phyloP scores from a whole-genome alignment of 2,329 filamentous ascomycete genomes.

The Neofusicoccum sp. region DNA sequence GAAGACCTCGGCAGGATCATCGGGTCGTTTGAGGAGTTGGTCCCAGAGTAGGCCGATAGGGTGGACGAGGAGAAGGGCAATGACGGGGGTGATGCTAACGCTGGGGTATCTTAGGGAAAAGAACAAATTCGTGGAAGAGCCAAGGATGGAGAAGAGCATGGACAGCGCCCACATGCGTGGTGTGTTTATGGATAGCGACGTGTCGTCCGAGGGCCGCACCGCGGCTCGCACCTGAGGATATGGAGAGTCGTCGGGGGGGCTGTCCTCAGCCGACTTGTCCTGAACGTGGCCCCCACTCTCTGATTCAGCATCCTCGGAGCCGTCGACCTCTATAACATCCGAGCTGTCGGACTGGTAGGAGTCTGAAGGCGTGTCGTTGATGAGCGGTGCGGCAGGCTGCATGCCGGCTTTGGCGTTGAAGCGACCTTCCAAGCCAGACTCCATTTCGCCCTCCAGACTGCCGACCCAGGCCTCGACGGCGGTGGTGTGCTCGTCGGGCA shows the following conservation, averaged over 20 bases:
- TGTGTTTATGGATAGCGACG: slow-evolving; percentile 76
- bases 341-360: slow-evolving; percentile 3
- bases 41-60: slow-evolving; percentile 82
- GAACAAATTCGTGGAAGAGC: slow-evolving; percentile 82
- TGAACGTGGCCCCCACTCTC: neutral
- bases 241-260: slow-evolving; percentile 67
- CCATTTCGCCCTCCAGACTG: slow-evolving; percentile 4
- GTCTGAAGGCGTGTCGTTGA: neutral
- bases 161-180: slow-evolving; percentile 84
- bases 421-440: neutral
- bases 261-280: slow-evolving; percentile 40
- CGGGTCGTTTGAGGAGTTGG: slow-evolving; percentile 60
- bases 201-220: slow-evolving; percentile 73
- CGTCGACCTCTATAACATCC: slow-evolving; percentile 28
- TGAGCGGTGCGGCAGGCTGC: neutral
- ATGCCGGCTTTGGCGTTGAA: neutral
- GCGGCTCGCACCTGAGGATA: slow-evolving; percentile 79
- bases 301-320: slow-evolving; percentile 34
- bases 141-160: slow-evolving; percentile 75
- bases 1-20: slow-evolving; percentile 57
- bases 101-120: slow-evolving; percentile 89
- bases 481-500: slow-evolving; percentile 7
- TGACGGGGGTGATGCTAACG: slow-evolving; percentile 84
- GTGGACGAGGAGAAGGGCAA: slow-evolving; percentile 80
- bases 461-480: slow-evolving; percentile 16